A percentile compares a stretch with the other conserved stretches of the same genome.
phyloP scores from a whole-genome alignment of 225 moss, liverwort and hornwort species.

The Neckera pumila region DNA sequence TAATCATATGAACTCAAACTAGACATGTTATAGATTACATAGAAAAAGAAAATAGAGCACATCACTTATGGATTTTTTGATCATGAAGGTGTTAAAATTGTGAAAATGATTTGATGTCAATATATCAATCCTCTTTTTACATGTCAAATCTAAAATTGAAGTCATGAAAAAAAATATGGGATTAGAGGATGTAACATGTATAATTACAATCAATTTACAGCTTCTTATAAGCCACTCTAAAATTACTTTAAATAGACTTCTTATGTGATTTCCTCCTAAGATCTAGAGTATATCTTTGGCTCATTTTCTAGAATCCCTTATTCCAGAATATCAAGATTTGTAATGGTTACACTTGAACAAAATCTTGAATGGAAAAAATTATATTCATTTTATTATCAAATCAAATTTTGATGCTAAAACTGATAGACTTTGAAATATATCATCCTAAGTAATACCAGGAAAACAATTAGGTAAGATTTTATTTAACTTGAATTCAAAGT shows the following conservation, averaged over 20 bases:
- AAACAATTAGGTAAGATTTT: background rate
- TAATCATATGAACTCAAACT: background rate
- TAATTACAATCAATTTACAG: rapidly evolving
- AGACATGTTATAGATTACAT: background rate
- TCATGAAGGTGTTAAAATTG: rapidly evolving
- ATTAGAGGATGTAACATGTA: background rate
- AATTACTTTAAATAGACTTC: background rate
- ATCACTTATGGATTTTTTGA: background rate
- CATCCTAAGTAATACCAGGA: too few species aligned
- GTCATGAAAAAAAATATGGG: background rate
- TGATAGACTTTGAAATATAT: background rate
- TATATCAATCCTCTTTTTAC: too few species aligned
- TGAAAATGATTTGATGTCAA: background rate
- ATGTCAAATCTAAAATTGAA: background rate
- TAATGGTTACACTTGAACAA: background rate
- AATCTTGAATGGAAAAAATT: background rate
- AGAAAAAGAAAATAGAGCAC: too few species aligned
- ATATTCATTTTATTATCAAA: background rate
- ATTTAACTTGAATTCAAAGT: background rate
- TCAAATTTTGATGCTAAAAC: background rate
- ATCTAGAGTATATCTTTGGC: background rate
- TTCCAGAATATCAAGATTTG: background rate
- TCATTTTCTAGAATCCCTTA: too few species aligned
- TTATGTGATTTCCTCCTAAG: rapidly evolving
- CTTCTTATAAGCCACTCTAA: background rate